phyloP scores from a whole-genome alignment of 495 filamentous ascomycete genomes.

The Usnea hakonensis region DNA sequence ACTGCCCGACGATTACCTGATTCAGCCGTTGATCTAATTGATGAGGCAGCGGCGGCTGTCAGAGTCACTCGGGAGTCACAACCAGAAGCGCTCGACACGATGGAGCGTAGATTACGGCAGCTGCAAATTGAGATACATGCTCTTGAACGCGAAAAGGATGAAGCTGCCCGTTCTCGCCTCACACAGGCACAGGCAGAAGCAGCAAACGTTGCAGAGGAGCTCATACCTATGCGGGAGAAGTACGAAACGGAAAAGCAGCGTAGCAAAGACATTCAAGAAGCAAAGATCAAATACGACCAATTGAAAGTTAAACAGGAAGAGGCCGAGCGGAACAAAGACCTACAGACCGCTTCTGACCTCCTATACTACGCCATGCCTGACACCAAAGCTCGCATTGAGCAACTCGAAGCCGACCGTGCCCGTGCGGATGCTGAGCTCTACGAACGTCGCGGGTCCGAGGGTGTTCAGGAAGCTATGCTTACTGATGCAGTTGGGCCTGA shows the following conservation, averaged over 20 bases:
- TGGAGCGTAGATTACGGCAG: conserved; percentile 81
- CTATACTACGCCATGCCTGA: conserved; percentile 97
- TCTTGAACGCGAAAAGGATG: conserved; percentile 85
- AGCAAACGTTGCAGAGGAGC: conserved; percentile 83
- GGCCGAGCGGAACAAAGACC: conserved; percentile 77
- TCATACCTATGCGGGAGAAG: conserved; percentile 85
- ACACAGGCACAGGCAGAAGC: conserved; percentile 78
- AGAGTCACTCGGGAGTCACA: conserved; percentile 91
- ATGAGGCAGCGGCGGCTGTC: conserved; percentile 92
- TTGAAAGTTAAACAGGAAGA: conserved; percentile 87
- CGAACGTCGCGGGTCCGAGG: conserved; percentile 44
- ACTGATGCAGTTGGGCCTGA: conserved; percentile 93
- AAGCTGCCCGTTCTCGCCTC: conserved; percentile 76
- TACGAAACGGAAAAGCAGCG: conserved; percentile 87
- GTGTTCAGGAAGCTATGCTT: conserved; percentile 57
- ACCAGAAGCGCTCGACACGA: conserved; percentile 85
- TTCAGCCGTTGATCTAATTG: conserved; percentile 91
- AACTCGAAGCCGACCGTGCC: conserved; percentile 73
- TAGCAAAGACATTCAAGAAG: conserved; percentile 84
- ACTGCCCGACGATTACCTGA: conserved; percentile 86
- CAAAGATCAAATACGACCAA: conserved; percentile 87
- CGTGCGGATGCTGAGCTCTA: conserved; percentile 66
- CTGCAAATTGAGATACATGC: conserved; percentile 96
- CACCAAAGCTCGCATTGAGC: conserved; percentile 66
- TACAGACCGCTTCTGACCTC: conserved; percentile 76